Conservation (phyloP, 257 asterid species). For the Solanum lycopersicoides region DNA sequence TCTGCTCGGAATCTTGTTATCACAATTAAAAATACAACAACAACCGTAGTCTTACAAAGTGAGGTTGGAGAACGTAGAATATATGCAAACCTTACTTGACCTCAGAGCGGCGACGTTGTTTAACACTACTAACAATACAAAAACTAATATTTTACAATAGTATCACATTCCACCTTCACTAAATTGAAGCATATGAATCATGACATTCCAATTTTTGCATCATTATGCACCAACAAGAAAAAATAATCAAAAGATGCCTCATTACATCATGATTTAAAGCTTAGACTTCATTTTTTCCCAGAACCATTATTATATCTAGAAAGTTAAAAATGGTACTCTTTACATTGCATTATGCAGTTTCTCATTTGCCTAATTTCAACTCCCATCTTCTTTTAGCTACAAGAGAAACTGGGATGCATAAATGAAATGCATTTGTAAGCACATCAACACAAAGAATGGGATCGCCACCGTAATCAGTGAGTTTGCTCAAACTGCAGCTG, state of each 20-base stretch:
- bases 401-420: neutral
- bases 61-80: neutral
- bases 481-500: slow-evolving; percentile 38
- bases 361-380: neutral
- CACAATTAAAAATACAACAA: neutral
- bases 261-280: neutral
- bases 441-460: neutral
- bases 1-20: neutral
- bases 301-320: neutral
- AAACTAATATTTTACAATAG: neutral
- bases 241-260: neutral
- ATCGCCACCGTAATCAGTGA: neutral
- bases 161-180: neutral
- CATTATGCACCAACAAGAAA: neutral
- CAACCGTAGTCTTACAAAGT: neutral
- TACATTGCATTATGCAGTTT: neutral
- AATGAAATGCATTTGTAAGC: neutral
- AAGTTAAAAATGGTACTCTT: neutral
- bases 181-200: neutral
- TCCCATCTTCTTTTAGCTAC: neutral
- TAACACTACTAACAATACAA: neutral
- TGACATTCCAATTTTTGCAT: neutral
- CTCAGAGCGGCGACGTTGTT: neutral
- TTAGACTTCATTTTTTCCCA: neutral
- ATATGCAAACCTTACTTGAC: neutral